These are phyloP conservation scores for Aphanomyces invadans DNA, from an alignment of 352 stramenopile species.

Conservation along the genomic window DNA sequence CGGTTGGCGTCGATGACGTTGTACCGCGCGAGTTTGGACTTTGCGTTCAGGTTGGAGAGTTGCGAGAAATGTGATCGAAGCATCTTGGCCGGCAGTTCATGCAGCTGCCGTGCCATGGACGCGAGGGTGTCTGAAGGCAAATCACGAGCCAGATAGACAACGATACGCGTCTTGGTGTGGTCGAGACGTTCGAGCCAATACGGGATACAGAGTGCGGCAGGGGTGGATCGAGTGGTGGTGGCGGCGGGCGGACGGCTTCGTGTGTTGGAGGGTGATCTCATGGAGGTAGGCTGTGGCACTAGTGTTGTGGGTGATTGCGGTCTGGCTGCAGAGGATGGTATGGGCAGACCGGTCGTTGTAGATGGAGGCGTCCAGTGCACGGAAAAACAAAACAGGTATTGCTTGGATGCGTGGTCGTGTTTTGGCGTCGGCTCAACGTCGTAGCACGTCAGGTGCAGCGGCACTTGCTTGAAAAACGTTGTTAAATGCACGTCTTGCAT, in stretches of 20 bases:
- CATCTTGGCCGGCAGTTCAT: neutral
- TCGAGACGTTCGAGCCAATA: slow-evolving; percentile 16
- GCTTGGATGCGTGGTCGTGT: slow-evolving; percentile 31
- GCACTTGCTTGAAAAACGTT: slow-evolving; percentile 71
- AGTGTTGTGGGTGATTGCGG: neutral
- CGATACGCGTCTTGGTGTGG: neutral
- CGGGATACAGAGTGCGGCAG: neutral
- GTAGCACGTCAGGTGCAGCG: slow-evolving; percentile 67
- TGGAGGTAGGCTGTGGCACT: neutral
- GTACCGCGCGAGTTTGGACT: slow-evolving; percentile 6
- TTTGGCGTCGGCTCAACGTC: slow-evolving; percentile 30
- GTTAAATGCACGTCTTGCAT: slow-evolving; percentile 65
- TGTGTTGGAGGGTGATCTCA: neutral
- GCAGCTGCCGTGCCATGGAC: neutral
- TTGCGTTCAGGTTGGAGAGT: neutral
- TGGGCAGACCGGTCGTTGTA: no score
- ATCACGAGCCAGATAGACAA: slow-evolving; percentile 4
- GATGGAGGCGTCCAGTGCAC: slow-evolving; percentile 37
- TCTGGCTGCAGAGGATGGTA: no score
- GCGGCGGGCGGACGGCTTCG: no score
- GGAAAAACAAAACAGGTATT: slow-evolving; percentile 79
- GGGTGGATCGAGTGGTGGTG: neutral
- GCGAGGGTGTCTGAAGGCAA: neutral
- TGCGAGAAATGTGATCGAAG: neutral
- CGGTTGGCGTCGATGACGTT: slow-evolving; percentile 6